Evolutionary conservation across 2,329 filamentous ascomycete species (phyloP).

Genomic region (Lecanosticta acicola): DNA sequence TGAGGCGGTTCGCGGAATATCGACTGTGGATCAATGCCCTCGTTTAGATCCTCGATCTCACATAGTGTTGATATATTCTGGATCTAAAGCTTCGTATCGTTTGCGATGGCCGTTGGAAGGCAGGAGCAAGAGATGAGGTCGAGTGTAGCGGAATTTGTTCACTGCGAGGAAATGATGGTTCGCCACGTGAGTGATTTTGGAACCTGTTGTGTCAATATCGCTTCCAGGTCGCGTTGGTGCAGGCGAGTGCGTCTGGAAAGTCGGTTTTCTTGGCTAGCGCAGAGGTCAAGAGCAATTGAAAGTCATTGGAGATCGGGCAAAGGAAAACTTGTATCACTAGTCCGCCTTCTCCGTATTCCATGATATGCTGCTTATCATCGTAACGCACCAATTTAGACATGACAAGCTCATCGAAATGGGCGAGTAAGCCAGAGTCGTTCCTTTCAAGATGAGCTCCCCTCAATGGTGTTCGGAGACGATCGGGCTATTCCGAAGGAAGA

Average conservation of each 20-base stretch:
- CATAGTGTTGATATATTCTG: neutral
- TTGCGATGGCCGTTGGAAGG: neutral
- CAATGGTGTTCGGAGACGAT: no score
- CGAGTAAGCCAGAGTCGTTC: conserved; percentile 1
- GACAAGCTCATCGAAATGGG: conserved; percentile 4
- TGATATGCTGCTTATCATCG: neutral
- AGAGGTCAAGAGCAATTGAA: conserved; percentile 4
- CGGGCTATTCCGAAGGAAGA: no score
- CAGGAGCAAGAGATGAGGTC: conserved; percentile 6
- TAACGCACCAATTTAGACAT: neutral
- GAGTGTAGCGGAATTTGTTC: conserved; percentile 7
- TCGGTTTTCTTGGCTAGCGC: conserved; percentile 2
- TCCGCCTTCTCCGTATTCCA: neutral
- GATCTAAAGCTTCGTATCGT: conserved; percentile 1
- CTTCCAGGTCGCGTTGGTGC: neutral
- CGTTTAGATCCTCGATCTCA: no score
- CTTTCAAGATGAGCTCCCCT: no score
- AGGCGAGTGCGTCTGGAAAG: neutral
- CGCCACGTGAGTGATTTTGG: neutral
- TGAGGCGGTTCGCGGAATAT: no score
- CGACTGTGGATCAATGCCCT: no score
- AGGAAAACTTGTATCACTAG: neutral
- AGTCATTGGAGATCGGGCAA: neutral
- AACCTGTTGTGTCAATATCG: conserved; percentile 4
- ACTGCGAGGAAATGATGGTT: neutral